A percentile compares a stretch with the other conserved stretches of the same genome.
Conservation (phyloP, 2,329 filamentous ascomycete genomes). For the Biscogniauxia marginata region DNA sequence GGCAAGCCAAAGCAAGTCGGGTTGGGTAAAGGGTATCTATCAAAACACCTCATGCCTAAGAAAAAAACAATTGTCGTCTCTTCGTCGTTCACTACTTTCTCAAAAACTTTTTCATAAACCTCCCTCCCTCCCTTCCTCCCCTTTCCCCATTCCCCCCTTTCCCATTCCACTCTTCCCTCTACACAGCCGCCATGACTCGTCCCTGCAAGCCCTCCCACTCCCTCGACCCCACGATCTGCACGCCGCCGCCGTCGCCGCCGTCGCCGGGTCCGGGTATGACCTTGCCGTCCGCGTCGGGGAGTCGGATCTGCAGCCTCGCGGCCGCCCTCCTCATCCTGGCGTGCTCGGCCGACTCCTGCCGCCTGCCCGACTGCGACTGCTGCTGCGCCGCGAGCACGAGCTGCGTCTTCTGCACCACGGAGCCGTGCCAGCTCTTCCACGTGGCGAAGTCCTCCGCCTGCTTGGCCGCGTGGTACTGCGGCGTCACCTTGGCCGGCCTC, state of each 20-base stretch:
- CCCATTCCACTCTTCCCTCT: background rate
- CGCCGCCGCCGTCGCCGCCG: constrained; percentile 36
- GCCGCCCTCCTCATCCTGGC: constrained; percentile 36
- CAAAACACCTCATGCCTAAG: background rate
- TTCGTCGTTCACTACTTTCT: no score
- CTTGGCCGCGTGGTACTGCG: constrained; percentile 64
- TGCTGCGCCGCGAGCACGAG: constrained; percentile 33
- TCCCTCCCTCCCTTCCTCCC: background rate
- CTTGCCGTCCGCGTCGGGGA: constrained; percentile 49
- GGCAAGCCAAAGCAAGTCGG: background rate
- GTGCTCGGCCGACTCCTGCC: constrained; percentile 21
- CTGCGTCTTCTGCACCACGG: constrained; percentile 52
- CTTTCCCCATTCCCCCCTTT: background rate
- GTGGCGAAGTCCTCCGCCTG: constrained; percentile 64
- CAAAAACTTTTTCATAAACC: background rate
- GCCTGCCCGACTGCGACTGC: constrained; percentile 17
- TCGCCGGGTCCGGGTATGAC: constrained; percentile 33
- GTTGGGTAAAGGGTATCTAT: constrained; percentile 17
- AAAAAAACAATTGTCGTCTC: no score
- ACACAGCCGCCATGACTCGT: constrained; percentile 25
- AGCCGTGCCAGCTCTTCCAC: constrained; percentile 58
- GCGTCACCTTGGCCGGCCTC: constrained; percentile 62
- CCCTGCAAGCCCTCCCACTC: constrained; percentile 58
- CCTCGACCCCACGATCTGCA: constrained; percentile 52
- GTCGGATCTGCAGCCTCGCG: constrained; percentile 50